Percentiles rank a stretch among this genome's conserved stretches.
Evolutionary conservation across 306 rosid species (phyloP).

Genomic region (Rubus idaeus): DNA sequence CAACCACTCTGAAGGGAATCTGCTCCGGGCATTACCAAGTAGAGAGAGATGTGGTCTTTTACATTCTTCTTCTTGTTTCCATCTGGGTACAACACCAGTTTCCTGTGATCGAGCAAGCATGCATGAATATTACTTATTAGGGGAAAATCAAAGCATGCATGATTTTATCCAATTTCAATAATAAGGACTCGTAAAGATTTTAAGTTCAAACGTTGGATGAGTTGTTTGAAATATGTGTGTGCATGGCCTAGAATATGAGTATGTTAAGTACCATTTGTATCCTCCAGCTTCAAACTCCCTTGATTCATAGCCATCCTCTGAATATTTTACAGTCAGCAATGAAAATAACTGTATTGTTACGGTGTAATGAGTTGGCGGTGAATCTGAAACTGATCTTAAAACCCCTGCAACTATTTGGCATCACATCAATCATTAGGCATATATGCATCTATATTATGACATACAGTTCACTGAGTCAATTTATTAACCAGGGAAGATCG

Average conservation of each 20-base stretch:
- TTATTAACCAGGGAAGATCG: too few species aligned
- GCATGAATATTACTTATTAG: too few species aligned
- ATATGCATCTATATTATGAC: too few species aligned
- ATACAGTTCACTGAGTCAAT: too few species aligned
- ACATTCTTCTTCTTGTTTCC: constrained; percentile 52
- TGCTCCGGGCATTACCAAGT: constrained; percentile 41
- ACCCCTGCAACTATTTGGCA: too few species aligned
- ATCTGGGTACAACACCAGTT: constrained; percentile 47
- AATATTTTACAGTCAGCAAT: constrained; percentile 28
- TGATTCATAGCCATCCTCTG: constrained; percentile 42
- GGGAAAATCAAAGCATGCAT: background rate
- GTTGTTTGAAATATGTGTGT: too few species aligned
- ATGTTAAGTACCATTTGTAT: constrained; percentile 48
- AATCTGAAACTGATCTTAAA: constrained; percentile 3
- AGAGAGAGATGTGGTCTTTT: constrained; percentile 41
- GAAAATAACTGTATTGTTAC: constrained; percentile 49
- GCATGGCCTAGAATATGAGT: too few species aligned
- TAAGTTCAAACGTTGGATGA: too few species aligned
- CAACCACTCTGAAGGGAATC: constrained; percentile 37
- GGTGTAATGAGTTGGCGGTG: constrained; percentile 46
- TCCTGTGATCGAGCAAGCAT: constrained; percentile 33
- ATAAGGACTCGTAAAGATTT: too few species aligned
- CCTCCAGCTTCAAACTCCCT: constrained; percentile 63
- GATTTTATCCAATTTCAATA: too few species aligned
- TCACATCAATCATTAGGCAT: too few species aligned